Conservation (phyloP, 352 stramenopile species). For the Globisporangium camurandrum region DNA sequence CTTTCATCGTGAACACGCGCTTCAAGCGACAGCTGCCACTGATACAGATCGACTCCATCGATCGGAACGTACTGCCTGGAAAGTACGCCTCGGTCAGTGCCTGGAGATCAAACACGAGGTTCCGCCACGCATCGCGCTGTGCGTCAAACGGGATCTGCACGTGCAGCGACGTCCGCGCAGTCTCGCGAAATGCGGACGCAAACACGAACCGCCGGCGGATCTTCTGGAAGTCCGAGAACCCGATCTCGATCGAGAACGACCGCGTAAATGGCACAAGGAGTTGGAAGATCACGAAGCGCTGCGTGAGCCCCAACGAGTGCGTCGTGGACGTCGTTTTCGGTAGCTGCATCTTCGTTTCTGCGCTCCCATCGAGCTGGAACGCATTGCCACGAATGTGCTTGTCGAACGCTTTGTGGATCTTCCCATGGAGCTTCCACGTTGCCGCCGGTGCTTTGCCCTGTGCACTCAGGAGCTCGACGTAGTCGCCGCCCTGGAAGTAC, state of each 20-base stretch:
- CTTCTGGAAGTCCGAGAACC: constrained; percentile 68
- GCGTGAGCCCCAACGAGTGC: constrained; percentile 45
- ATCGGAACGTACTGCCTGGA: constrained; percentile 41
- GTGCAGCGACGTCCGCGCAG: constrained; percentile 38
- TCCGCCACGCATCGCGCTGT: constrained; percentile 65
- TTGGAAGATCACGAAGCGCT: constrained; percentile 73
- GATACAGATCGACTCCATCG: constrained; percentile 72
- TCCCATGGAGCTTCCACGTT: constrained; percentile 66
- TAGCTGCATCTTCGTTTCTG: constrained; percentile 78
- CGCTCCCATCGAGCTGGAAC: constrained; percentile 65
- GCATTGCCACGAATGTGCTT: constrained; percentile 73
- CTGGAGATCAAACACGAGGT: constrained; percentile 69
- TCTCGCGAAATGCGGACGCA: constrained; percentile 74
- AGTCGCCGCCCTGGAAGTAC: constrained; percentile 79
- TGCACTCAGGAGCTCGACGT: constrained; percentile 72
- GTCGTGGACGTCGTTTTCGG: constrained; percentile 36
- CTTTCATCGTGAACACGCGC: constrained; percentile 84
- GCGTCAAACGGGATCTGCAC: constrained; percentile 56
- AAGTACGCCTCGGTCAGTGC: constrained; percentile 56
- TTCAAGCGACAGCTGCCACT: constrained; percentile 69
- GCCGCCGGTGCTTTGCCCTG: constrained; percentile 65
- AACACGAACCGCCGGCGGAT: constrained; percentile 67
- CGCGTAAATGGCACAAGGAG: constrained; percentile 49
- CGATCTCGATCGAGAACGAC: constrained; percentile 72
- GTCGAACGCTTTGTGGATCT: constrained; percentile 76